Percentiles rank a stretch among this genome's conserved stretches.
Conservation (phyloP, 1,284 basidiomycete species). For the Tilletia horrida region DNA sequence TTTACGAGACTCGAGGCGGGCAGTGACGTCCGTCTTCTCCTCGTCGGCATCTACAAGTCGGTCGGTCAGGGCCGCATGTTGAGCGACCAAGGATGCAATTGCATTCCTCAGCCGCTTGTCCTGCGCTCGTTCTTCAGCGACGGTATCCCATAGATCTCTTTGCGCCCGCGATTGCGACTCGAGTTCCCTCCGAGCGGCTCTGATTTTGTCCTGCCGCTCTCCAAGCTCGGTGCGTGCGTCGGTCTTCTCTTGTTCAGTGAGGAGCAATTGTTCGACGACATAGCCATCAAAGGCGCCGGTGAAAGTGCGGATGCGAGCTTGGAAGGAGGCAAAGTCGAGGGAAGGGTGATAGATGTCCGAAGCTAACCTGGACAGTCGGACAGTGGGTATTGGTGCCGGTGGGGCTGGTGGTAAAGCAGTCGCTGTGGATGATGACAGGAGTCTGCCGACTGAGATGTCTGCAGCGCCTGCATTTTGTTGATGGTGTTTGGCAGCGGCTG, state of each 20-base stretch:
- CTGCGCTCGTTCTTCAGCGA: conserved; percentile 28
- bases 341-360: conserved; percentile 34
- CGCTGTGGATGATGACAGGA: neutral
- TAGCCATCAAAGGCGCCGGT: neutral
- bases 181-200: conserved; percentile 27
- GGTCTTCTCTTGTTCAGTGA: conserved; percentile 22
- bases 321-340: conserved; percentile 34
- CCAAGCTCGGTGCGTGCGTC: conserved; percentile 26
- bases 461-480: conserved; percentile 6
- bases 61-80: conserved; percentile 14
- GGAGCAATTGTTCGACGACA: conserved; percentile 19
- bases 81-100: conserved; percentile 22
- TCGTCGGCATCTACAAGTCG: conserved; percentile 40
- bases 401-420: neutral
- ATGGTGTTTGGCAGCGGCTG: neutral
- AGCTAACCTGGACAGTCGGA: conserved; percentile 25
- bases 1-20: conserved; percentile 21
- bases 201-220: conserved; percentile 33
- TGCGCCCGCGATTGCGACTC: conserved; percentile 27
- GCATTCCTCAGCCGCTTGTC: conserved; percentile 25
- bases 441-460: conserved; percentile 1
- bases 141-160: conserved; percentile 30
- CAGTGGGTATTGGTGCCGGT: conserved; percentile 7
- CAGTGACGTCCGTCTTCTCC: conserved; percentile 33
- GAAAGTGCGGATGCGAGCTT: conserved; percentile 24